Conservation (phyloP, 2,329 filamentous ascomycete genomes). For the Ascochyta viciae-villosae region DNA sequence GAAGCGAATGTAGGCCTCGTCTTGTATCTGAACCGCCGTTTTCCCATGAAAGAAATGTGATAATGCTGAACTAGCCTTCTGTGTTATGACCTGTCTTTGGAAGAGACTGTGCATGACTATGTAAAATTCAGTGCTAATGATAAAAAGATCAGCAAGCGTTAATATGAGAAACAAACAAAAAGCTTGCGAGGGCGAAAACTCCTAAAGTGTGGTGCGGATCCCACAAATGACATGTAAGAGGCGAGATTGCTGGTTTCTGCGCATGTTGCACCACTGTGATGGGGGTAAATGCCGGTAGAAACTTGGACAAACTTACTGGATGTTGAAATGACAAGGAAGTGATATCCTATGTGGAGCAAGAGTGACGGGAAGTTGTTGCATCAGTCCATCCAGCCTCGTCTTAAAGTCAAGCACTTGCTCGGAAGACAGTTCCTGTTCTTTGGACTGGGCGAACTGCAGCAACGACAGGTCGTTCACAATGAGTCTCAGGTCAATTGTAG, state of each 20-base stretch:
- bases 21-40: conserved; percentile 1
- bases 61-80: background rate
- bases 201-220: background rate
- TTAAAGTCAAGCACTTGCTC: conserved; percentile 3
- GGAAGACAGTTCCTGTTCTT: background rate
- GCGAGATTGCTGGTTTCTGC: background rate
- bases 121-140: conserved; percentile 4
- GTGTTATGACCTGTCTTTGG: background rate
- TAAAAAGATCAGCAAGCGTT: background rate
- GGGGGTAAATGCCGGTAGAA: background rate
- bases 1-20: conserved; percentile 5
- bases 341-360: conserved; percentile 3
- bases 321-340: conserved; percentile 9
- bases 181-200: background rate
- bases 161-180: too few species aligned
- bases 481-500: conserved; percentile 10
- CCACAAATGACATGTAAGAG: too few species aligned
- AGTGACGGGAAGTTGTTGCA: background rate
- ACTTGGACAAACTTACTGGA: conserved; percentile 1
- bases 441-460: background rate
- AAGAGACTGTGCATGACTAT: conserved; percentile 7
- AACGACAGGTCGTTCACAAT: conserved; percentile 7
- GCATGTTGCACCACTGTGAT: background rate
- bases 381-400: background rate
- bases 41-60: conserved; percentile 1